These are phyloP conservation scores for Coleophoma crateriformis DNA, from an alignment of 2,329 filamentous ascomycete genomes.

Conservation along the genomic window DNA sequence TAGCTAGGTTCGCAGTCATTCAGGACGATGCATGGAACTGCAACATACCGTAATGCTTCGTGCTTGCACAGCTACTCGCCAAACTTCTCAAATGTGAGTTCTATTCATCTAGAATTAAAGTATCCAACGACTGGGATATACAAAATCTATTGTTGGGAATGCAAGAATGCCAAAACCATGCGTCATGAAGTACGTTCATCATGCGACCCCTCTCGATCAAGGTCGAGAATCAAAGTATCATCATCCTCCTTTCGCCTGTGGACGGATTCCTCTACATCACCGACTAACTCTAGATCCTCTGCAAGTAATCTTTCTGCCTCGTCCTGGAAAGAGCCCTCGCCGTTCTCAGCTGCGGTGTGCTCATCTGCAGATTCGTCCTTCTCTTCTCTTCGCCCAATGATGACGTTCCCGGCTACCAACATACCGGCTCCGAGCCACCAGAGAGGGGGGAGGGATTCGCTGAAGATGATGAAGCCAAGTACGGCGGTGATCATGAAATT, in stretches of 20 bases:
- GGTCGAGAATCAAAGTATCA: constrained; percentile 18
- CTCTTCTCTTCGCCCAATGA: constrained; percentile 68
- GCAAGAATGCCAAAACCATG: no score
- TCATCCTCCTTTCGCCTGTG: constrained; percentile 11
- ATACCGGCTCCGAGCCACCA: constrained; percentile 74
- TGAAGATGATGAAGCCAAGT: constrained; percentile 65
- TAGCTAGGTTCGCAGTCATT: no score
- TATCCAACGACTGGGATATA: no score
- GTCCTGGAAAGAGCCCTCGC: constrained; percentile 5
- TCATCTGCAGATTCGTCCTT: constrained; percentile 16
- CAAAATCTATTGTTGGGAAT: no score
- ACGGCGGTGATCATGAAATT: constrained; percentile 78
- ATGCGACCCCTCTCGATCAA: constrained; percentile 7
- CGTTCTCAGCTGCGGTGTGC: constrained; percentile 8
- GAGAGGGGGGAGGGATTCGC: constrained; percentile 62
- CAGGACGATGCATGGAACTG: no score
- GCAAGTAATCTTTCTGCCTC: constrained; percentile 6
- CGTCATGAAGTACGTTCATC: not conserved
- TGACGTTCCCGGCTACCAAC: constrained; percentile 70
- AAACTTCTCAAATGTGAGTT: no score
- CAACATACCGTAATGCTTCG: no score
- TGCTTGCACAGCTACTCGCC: no score
- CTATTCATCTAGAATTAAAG: no score
- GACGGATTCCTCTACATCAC: constrained; percentile 2
- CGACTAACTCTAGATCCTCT: constrained; percentile 13